Evolutionary conservation across 495 filamentous ascomycete genomes (phyloP), one percentile per base, ranked within the genome.

Genomic region (Penicillium cinerascens): DNA sequence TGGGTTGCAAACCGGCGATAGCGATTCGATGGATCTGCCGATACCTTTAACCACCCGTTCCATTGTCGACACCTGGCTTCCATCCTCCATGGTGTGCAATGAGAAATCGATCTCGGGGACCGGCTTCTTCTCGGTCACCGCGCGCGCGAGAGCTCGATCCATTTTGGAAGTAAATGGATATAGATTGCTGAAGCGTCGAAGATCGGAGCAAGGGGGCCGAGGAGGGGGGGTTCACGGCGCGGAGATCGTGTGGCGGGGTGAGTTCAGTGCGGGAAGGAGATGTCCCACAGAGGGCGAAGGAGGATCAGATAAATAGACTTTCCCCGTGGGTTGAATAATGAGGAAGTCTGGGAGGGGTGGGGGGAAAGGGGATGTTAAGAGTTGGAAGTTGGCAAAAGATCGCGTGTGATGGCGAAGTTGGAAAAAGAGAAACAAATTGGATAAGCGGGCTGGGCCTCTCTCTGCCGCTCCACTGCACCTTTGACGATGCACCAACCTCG

Each of bases 51-150:
- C 92, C 52, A 97, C 93, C 60, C 93, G 82, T 68, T 98, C 93
- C 71, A 87, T 72, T 44, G 93, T 98, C 78, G 86, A 97, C 66
- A 98, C 93, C 71, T 96, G 86, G 22, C 82, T 83, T 60, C 89
- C 90, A 81, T 98, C 93, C 72, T 98, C 93, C 92, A 97, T 96
- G 40, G 86, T 91, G 70, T 98, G 93, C 60, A 98, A 82, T 43
- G 91, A 91, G 69, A 97, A 97, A 73, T 98, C 93, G 66, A 98
- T 97, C 78, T 98, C 93, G 27, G 93, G 93, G 42, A 91, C 82
- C 42, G 92, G 90, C 73, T 86, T 90, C 83, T 97, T 98, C 55
- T 97, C 81, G 63, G 81, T 83, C 67, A 98, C 86, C 46, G 92
- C 93, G 63, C 87, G 88, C 54, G 75, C 77, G 33, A 80, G 64